Evolutionary conservation across 495 filamentous ascomycete species (phyloP), one percentile per base, ranked within the genome.

Genomic region (Neurospora discreta): DNA sequence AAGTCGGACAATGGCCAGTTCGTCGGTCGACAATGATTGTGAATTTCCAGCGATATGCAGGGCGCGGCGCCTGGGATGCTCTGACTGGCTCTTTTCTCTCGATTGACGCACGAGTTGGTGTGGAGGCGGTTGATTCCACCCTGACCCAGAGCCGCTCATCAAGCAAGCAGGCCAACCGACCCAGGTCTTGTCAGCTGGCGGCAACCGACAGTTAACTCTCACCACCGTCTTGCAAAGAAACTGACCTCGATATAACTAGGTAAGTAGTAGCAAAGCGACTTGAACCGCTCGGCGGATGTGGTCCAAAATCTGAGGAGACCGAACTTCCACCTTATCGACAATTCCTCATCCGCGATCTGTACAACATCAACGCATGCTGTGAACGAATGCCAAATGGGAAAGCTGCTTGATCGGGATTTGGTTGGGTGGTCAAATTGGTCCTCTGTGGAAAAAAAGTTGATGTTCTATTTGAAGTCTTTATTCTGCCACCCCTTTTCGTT

Each of bases 21-120:
- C 23, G 52, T 60, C 52, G 52, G 52, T 60, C 33, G 52, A 33
- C 26, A 15, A 9, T 60, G 26, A 60, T 60, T 60, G 52, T 33
- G 71, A 44, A 42, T 69, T 69, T 72, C 39, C 69, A 68, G 67
- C 46, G 39, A 71, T 68, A 58, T 71, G 44, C 70, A 71, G 43
- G 46, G 46, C 46, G 44, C 42, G 33, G 30, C 46, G 43, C 70
- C 68, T n/a, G 23, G 26, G 23, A 26, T 33, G 23, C 52, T 60
- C 23, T 60, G 52, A 60, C 23, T 60, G 52, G 52, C 52, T 60
- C 52, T 23, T 60, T 16, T 60, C 52, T 33, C 16, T 60, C 52
- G 52, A 60, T 15, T 60, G n/a, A n/a, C n/a, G 44, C 46, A 58
- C 23, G 46, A 30, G 46, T 60, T 23, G 52, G 26, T 33, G 52